Evolutionary conservation across 768 basidiomycete species (phyloP).

Genomic region (Tylopilus felleus): DNA sequence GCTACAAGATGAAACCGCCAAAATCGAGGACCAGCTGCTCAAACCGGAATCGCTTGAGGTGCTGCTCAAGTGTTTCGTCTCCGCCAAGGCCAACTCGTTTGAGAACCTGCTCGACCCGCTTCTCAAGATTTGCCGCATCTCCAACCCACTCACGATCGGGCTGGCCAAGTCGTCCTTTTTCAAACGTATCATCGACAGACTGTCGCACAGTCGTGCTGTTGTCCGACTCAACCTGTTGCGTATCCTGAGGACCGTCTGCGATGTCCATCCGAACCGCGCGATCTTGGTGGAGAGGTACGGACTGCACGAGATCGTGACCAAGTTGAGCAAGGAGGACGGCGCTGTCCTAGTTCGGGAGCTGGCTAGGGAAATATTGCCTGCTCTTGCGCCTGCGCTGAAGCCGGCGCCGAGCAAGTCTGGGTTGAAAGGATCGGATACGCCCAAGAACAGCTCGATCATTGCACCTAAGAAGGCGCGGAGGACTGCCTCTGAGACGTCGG

Average conservation of each 20-base stretch:
- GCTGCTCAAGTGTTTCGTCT: conserved; percentile 75
- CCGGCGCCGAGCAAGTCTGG: conserved; percentile 40
- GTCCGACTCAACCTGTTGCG: conserved; percentile 88
- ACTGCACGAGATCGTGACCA: conserved; percentile 74
- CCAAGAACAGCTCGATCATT: conserved; percentile 39
- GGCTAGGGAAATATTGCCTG: conserved; percentile 80
- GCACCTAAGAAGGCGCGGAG: conserved; percentile 66
- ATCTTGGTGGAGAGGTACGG: conserved; percentile 82
- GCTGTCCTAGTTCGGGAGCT: conserved; percentile 90
- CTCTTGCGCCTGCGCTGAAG: conserved; percentile 67
- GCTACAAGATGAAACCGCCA: conserved; percentile 92
- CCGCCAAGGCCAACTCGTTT: conserved; percentile 84
- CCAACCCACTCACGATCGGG: conserved; percentile 65
- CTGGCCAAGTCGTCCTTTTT: conserved; percentile 83
- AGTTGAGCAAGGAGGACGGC: conserved; percentile 78
- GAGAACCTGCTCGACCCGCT: conserved; percentile 91
- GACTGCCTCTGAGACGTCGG: conserved; percentile 66
- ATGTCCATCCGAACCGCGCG: conserved; percentile 82
- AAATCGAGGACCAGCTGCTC: conserved; percentile 86
- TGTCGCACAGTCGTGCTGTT: conserved; percentile 73
- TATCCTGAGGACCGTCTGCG: conserved; percentile 81
- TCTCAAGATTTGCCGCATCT: conserved; percentile 86
- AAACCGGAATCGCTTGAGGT: conserved; percentile 62
- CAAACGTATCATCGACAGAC: conserved; percentile 79
- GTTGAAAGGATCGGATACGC: conserved; percentile 34